phyloP scores from a whole-genome alignment of 2,329 filamentous ascomycete genomes.

The Pseudogymnoascus sp. region DNA sequence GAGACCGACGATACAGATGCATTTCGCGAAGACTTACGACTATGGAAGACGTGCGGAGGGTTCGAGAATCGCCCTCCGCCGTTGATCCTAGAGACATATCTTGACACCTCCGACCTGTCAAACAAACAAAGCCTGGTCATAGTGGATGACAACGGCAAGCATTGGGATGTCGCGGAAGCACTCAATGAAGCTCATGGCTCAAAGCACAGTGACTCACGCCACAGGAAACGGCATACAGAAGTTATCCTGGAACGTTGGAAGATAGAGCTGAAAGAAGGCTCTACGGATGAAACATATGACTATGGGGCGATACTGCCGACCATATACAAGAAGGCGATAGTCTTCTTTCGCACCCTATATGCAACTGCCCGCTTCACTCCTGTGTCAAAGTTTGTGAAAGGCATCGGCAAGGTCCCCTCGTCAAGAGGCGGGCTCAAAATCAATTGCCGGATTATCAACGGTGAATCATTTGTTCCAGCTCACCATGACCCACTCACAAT shows the following conservation, averaged over 20 bases:
- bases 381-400: conserved; percentile 73
- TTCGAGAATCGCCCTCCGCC: conserved; percentile 72
- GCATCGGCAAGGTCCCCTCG: conserved; percentile 60
- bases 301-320: conserved; percentile 66
- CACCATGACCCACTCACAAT: conserved; percentile 63
- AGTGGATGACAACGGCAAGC: conserved; percentile 80
- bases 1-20: conserved; percentile 89
- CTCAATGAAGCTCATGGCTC: conserved; percentile 57
- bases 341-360: conserved; percentile 86
- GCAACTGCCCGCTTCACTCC: conserved; percentile 76
- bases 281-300: conserved; percentile 43
- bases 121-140: conserved; percentile 82
- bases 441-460: conserved; percentile 70
- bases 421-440: conserved; percentile 59
- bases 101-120: conserved; percentile 72
- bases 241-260: conserved; percentile 88
- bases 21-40: conserved; percentile 70
- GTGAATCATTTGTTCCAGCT: conserved; percentile 43
- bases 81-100: conserved; percentile 82
- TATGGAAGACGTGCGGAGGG: conserved; percentile 76
- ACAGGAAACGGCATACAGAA: conserved; percentile 50
- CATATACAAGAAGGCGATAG: conserved; percentile 94
- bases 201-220: conserved; percentile 16
- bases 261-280: conserved; percentile 65
- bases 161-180: conserved; percentile 85